phyloP scores from a whole-genome alignment of 1,139 yeast species.

The Debaryomyces subglobosus region DNA sequence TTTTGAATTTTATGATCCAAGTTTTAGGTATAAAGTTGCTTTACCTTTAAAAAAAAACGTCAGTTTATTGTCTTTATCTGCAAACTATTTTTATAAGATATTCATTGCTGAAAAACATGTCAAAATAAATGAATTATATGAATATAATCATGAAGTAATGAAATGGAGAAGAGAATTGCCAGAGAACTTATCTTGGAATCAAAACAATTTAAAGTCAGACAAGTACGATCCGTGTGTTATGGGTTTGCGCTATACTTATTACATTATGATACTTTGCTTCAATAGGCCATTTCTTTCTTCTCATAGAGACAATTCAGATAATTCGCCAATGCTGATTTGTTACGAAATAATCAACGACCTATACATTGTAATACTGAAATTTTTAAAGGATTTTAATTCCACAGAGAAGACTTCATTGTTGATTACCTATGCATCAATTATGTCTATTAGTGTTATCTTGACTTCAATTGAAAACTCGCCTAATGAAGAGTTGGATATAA shows the following conservation, averaged over 20 bases:
- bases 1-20: slow-evolving; percentile 50
- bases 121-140: slow-evolving; percentile 35
- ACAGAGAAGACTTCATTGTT: slow-evolving; percentile 46
- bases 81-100: slow-evolving; percentile 1
- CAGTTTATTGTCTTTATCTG: slow-evolving; percentile 18
- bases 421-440: slow-evolving; percentile 50
- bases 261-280: slow-evolving; percentile 56
- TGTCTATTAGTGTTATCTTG: slow-evolving; percentile 48
- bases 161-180: slow-evolving; percentile 55
- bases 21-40: slow-evolving; percentile 57
- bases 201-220: slow-evolving; percentile 36
- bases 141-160: slow-evolving; percentile 52
- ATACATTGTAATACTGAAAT: slow-evolving; percentile 38
- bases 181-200: slow-evolving; percentile 53
- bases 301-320: slow-evolving; percentile 15
- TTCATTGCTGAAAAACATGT: slow-evolving; percentile 21
- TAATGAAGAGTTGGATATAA: slow-evolving; percentile 27
- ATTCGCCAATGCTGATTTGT: slow-evolving; percentile 40
- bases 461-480: slow-evolving; percentile 36
- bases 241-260: slow-evolving; percentile 59
- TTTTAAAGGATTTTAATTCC: slow-evolving; percentile 41
- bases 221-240: slow-evolving; percentile 55
- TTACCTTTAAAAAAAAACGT: slow-evolving; percentile 49
- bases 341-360: slow-evolving; percentile 46
- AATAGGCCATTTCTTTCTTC: slow-evolving; percentile 59